phyloP scores from a whole-genome alignment of 768 basidiomycete genomes.

The Amanita rimosa region DNA sequence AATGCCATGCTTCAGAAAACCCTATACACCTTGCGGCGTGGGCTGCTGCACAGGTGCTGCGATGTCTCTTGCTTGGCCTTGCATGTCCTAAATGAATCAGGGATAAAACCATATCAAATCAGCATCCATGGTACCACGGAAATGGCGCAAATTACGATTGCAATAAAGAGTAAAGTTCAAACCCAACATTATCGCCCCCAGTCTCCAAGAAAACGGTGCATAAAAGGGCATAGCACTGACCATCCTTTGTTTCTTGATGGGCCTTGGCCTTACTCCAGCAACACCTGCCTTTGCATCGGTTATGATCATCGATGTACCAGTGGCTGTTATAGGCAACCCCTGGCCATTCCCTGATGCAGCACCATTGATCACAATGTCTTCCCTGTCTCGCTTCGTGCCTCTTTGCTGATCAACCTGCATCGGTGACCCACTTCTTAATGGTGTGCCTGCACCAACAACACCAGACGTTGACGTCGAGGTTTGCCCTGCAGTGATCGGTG shows the following conservation, averaged over 20 bases:
- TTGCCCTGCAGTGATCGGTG: slow-evolving; percentile 8
- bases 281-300: slow-evolving; percentile 49
- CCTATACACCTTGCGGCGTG: slow-evolving; percentile 58
- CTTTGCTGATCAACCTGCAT: slow-evolving; percentile 22
- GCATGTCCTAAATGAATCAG: slow-evolving; percentile 34
- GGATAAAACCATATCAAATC: slow-evolving; percentile 2
- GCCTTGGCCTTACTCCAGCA: slow-evolving; percentile 48
- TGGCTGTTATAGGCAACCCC: slow-evolving; percentile 13
- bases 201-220: not conserved
- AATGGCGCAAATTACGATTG: not conserved
- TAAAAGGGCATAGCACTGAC: slow-evolving; percentile 27
- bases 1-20: not conserved
- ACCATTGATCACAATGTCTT: slow-evolving; percentile 22
- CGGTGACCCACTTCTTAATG: slow-evolving; percentile 18
- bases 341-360: slow-evolving; percentile 14
- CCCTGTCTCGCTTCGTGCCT: slow-evolving; percentile 32
- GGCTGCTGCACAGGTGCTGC: slow-evolving; percentile 52
- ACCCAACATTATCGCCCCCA: not conserved
- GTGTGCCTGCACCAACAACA: slow-evolving; percentile 10
- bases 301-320: slow-evolving; percentile 19
- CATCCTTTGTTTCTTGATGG: slow-evolving; percentile 68
- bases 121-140: slow-evolving; percentile 3
- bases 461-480: slow-evolving; percentile 7
- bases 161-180: not conserved
- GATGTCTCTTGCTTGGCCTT: slow-evolving; percentile 52